These are phyloP conservation scores for Sideroxylon spinosum DNA, from an alignment of 179 eudicot species.

Conservation along the genomic window DNA sequence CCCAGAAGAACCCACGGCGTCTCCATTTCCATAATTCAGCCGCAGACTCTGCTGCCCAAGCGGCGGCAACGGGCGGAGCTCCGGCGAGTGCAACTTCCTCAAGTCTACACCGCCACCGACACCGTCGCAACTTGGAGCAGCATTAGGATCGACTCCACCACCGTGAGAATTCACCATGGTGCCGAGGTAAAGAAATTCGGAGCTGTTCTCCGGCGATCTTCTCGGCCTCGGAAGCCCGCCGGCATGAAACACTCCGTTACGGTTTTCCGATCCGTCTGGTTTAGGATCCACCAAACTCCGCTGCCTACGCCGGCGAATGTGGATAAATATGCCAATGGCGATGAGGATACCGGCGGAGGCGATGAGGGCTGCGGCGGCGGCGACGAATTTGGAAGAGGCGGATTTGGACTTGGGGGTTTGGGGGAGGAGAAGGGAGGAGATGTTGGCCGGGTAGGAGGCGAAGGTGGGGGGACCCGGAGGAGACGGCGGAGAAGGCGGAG, in stretches of 20 bases:
- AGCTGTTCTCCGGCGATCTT: conserved; percentile 51
- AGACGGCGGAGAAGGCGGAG: conserved; percentile 48
- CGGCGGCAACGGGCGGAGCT: conserved; percentile 72
- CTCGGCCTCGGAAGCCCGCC: conserved; percentile 34
- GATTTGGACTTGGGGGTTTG: conserved; percentile 31
- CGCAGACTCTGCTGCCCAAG: conserved; percentile 22
- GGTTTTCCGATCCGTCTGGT: conserved; percentile 32
- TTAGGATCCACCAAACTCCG: conserved; percentile 19
- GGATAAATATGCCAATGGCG: conserved; percentile 43
- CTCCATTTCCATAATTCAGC: neutral
- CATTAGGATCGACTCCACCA: conserved; percentile 15
- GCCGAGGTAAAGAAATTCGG: conserved; percentile 83
- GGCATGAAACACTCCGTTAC: conserved; percentile 8
- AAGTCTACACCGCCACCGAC: conserved; percentile 6
- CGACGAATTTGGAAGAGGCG: conserved; percentile 42
- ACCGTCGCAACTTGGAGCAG: neutral
- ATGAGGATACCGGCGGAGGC: conserved; percentile 43
- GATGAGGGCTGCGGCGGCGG: conserved; percentile 44
- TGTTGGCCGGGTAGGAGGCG: conserved; percentile 78
- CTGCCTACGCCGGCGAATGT: conserved; percentile 40
- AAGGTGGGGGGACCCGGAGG: conserved; percentile 30
- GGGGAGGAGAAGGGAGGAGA: conserved; percentile 69
- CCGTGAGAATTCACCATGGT: conserved; percentile 51
- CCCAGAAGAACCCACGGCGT: neutral
- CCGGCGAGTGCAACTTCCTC: conserved; percentile 69